Evolutionary conservation across 306 rosid genomes (phyloP).

Genomic region (Senna siamea): DNA sequence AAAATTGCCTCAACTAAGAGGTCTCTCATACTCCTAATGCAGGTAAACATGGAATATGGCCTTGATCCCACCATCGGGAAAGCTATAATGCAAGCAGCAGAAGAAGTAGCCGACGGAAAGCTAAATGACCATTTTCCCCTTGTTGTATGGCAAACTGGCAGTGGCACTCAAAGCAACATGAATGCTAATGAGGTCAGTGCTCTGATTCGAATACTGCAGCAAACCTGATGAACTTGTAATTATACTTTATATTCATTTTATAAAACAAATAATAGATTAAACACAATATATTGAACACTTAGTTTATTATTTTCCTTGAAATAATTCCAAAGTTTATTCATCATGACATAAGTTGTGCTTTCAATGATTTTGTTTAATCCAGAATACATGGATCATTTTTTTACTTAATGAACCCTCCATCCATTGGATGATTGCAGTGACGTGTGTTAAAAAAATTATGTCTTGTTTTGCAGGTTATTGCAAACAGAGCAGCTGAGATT

Average conservation of each 20-base stretch:
- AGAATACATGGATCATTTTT: background rate
- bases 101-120: constrained; percentile 98
- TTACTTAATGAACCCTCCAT: constrained; percentile 2
- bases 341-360: background rate
- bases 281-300: background rate
- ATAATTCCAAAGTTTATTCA: constrained; percentile 8
- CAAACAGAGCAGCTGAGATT: constrained; percentile 96
- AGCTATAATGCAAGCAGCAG: constrained; percentile 90
- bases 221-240: background rate
- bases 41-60: constrained; percentile 94
- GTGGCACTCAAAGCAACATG: constrained; percentile 99
- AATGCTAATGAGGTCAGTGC: constrained; percentile 86
- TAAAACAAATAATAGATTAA: background rate
- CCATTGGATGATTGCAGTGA: constrained; percentile 31
- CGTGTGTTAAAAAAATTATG: background rate
- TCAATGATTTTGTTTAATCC: background rate
- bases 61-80: constrained; percentile 87
- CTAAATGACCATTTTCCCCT: constrained; percentile 93
- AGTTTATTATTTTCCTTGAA: background rate
- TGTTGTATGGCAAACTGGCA: constrained; percentile 99
- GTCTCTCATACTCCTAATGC: constrained; percentile 11
- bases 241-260: background rate
- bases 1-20: background rate
- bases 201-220: constrained; percentile 4
- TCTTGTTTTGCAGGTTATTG: constrained; percentile 72